Evolutionary conservation across 2,329 filamentous ascomycete species (phyloP).

Genomic region (Ophiostoma fasciatum): DNA sequence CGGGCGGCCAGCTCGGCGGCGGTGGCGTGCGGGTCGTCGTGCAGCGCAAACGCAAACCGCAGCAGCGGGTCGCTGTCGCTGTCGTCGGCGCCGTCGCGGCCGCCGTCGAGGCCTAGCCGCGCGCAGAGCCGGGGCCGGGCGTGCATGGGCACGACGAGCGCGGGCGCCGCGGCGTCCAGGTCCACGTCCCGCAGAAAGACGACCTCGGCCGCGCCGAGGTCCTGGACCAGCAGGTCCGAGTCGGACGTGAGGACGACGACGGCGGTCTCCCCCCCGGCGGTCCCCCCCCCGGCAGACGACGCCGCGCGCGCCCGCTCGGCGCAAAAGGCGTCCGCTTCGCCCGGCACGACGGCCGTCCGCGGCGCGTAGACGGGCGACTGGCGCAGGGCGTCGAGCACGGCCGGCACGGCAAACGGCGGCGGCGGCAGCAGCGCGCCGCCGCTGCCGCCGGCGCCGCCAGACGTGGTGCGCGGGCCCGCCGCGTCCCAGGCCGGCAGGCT

Average conservation of each 20-base stretch:
- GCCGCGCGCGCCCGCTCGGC: conserved; percentile 53
- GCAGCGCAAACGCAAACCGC: conserved; percentile 20
- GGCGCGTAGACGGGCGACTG: conserved; percentile 24
- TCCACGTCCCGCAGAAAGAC: conserved; percentile 54
- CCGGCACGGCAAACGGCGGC: conserved; percentile 60
- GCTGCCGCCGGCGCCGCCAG: too few species aligned
- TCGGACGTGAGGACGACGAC: conserved; percentile 80
- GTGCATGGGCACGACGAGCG: conserved; percentile 13
- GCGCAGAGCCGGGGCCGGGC: conserved; percentile 13
- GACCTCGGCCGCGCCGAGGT: conserved; percentile 50
- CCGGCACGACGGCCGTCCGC: conserved; percentile 49
- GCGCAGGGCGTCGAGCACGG: conserved; percentile 57
- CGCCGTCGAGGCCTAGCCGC: conserved; percentile 13
- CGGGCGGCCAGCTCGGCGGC: conserved; percentile 10
- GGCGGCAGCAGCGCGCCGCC: conserved; percentile 20
- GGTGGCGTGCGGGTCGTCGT: conserved; percentile 14
- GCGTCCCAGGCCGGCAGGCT: conserved; percentile 6
- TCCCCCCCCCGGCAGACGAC: conserved; percentile 28
- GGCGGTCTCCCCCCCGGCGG: too few species aligned
- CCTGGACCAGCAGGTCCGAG: conserved; percentile 68
- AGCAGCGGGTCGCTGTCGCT: conserved; percentile 14
- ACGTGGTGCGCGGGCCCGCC: conserved; percentile 2
- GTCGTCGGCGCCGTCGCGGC: too few species aligned
- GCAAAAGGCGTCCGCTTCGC: conserved; percentile 76
- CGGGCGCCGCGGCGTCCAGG: conserved; percentile 2